These are phyloP conservation scores for Xylariomycetidae sp. DNA, from an alignment of 2,329 filamentous ascomycete genomes.

Conservation along the genomic window DNA sequence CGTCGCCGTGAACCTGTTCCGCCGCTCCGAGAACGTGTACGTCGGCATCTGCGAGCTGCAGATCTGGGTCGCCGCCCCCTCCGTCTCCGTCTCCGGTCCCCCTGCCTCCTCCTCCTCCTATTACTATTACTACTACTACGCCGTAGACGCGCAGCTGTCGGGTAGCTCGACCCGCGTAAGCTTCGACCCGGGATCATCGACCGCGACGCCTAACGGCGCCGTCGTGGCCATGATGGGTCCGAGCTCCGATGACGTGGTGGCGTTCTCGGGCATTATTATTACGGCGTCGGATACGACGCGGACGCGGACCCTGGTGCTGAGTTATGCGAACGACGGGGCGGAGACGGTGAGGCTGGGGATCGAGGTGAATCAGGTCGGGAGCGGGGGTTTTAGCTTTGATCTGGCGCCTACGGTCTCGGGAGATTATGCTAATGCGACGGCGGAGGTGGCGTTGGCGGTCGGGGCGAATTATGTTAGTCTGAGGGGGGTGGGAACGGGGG, in stretches of 20 bases:
- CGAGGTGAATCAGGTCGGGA: slow-evolving; percentile 21
- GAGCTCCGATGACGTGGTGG: slow-evolving; percentile 23
- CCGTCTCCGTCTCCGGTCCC: slow-evolving; percentile 12
- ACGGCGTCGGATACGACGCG: slow-evolving; percentile 8
- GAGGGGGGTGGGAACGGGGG: no score
- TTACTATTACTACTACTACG: no score
- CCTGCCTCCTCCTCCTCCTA: no score
- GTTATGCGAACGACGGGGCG: slow-evolving; percentile 19
- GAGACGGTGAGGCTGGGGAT: slow-evolving; percentile 11
- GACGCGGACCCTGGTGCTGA: slow-evolving; percentile 11
- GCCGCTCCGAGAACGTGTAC: slow-evolving; percentile 14
- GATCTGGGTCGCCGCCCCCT: slow-evolving; percentile 25
- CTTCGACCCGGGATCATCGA: slow-evolving; percentile 17
- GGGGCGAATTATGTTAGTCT: slow-evolving; percentile 26
- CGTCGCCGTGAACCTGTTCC: slow-evolving; percentile 26
- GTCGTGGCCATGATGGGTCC: slow-evolving; percentile 18
- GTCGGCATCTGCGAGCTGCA: slow-evolving; percentile 30
- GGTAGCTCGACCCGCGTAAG: slow-evolving; percentile 17
- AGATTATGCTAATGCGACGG: slow-evolving; percentile 10
- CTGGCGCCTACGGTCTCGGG: slow-evolving; percentile 14
- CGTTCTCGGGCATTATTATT: slow-evolving; percentile 23
- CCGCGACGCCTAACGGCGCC: slow-evolving; percentile 18
- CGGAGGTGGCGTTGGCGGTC: slow-evolving; percentile 13
- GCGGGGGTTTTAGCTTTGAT: slow-evolving; percentile 8
- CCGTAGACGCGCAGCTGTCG: slow-evolving; percentile 24